Evolutionary conservation across 352 stramenopile species (phyloP).

Genomic region (Pythium vanterpoolii): DNA sequence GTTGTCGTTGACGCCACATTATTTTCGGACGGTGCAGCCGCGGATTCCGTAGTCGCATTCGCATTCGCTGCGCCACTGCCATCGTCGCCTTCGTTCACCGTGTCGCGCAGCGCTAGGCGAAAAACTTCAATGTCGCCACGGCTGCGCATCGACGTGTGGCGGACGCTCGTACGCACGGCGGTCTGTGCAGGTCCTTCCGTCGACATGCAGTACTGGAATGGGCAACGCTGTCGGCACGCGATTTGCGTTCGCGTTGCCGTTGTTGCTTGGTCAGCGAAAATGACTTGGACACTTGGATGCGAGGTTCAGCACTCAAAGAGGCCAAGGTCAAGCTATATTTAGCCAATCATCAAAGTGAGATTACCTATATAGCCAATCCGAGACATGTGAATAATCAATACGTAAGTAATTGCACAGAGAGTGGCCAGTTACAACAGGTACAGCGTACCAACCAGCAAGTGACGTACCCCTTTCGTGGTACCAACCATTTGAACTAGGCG

Average conservation of each 20-base stretch:
- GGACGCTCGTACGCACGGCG: neutral
- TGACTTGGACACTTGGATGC: too few species aligned
- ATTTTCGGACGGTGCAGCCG: neutral
- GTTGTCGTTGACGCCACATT: neutral
- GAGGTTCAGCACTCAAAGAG: neutral
- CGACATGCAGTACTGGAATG: too few species aligned
- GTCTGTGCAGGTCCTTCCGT: too few species aligned
- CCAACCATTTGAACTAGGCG: too few species aligned
- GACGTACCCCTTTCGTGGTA: too few species aligned
- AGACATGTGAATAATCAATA: neutral
- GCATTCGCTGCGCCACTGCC: neutral
- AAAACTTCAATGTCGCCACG: conserved; percentile 58
- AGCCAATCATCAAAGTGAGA: conserved; percentile 10
- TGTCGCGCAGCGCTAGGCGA: conserved; percentile 60
- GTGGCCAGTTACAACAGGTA: neutral
- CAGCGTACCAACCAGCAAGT: conserved; percentile 1
- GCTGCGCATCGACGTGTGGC: conserved; percentile 11
- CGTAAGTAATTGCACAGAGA: conserved; percentile 2
- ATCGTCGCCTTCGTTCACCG: conserved; percentile 55
- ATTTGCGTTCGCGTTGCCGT: too few species aligned
- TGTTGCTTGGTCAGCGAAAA: too few species aligned
- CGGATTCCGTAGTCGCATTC: neutral
- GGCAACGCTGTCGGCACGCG: too few species aligned
- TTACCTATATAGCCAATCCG: neutral
- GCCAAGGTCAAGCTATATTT: neutral